These are phyloP conservation scores for Fusarium nygamai DNA, from an alignment of 2,329 filamentous ascomycete species.

Conservation along the genomic window DNA sequence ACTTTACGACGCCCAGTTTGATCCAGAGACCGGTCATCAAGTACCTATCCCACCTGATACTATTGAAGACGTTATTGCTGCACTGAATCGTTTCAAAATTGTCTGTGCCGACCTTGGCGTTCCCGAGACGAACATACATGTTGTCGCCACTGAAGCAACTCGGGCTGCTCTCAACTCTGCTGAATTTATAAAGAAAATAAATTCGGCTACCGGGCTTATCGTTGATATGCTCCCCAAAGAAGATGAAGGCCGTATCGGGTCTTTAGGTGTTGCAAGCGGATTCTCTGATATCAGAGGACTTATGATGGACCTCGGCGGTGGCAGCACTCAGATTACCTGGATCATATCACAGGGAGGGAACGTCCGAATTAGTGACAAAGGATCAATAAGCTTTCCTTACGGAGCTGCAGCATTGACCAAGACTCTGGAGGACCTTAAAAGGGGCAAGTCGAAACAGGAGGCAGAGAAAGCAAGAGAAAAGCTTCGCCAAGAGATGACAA, in stretches of 20 bases:
- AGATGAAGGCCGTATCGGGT: conserved; percentile 24
- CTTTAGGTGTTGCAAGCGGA: conserved; percentile 18
- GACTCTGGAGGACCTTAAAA: conserved; percentile 7
- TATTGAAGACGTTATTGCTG: conserved; percentile 18
- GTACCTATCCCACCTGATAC: conserved; percentile 10
- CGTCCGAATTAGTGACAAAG: conserved; percentile 23
- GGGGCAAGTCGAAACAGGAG: conserved; percentile 16
- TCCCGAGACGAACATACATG: conserved; percentile 2
- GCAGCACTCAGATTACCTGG: conserved; percentile 28
- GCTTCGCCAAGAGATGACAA: conserved; percentile 11
- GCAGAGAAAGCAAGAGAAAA: conserved; percentile 12
- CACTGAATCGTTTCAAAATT: conserved; percentile 20
- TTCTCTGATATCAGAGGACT: conserved; percentile 21
- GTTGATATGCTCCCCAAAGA: conserved; percentile 20
- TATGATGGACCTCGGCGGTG: conserved; percentile 28
- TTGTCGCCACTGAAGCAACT: conserved; percentile 24
- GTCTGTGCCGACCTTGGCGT: conserved; percentile 22
- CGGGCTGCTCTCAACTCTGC: conserved; percentile 22
- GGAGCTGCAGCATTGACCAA: conserved; percentile 22
- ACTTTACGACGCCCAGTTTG: conserved; percentile 29
- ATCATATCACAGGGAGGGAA: conserved; percentile 23
- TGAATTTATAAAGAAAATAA: conserved; percentile 11
- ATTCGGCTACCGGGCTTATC: neutral
- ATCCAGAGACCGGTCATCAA: conserved; percentile 13
- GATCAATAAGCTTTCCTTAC: conserved; percentile 21